A percentile compares a stretch with the other conserved stretches of the same genome.
phyloP scores from a whole-genome alignment of 225 moss, liverwort and hornwort genomes.

The Straminergon stramineum region DNA sequence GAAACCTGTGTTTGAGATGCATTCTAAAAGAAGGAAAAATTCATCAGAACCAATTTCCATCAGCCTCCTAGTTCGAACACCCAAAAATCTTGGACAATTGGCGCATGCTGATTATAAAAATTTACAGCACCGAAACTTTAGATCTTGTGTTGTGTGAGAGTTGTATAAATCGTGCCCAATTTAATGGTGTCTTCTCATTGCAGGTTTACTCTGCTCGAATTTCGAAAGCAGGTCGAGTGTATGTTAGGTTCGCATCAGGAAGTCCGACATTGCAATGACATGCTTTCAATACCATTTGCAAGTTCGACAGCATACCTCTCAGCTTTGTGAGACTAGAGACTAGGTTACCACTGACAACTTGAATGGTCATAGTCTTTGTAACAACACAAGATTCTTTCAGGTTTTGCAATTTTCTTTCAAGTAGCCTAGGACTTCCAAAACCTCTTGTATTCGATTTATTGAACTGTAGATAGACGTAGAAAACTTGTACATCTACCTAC shows the following conservation, averaged over 20 bases:
- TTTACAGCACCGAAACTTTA: not conserved
- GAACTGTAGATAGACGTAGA: not conserved
- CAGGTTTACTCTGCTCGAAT: conserved; percentile 75
- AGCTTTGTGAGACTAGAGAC: not conserved
- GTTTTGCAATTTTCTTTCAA: not conserved
- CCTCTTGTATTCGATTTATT: not conserved
- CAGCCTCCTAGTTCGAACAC: not conserved
- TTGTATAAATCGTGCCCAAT: not conserved
- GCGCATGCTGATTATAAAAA: not conserved
- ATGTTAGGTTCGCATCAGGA: conserved; percentile 40
- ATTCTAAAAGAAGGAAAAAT: not conserved
- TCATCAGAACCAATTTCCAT: not conserved
- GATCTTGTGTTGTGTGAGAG: not conserved
- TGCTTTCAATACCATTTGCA: not conserved
- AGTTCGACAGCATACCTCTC: not conserved
- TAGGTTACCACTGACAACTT: not conserved
- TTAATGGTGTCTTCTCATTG: not conserved
- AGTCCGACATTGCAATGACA: conserved; percentile 11
- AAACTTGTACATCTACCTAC: conserved; percentile 6
- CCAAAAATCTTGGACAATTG: not conserved
- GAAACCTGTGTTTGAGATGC: not conserved
- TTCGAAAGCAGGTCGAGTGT: conserved; percentile 69
- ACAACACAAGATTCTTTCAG: not conserved
- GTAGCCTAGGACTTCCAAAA: not conserved
- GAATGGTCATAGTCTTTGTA: not conserved